Base-by-base conservation (phyloP, 192 early-diverging fungal genomes). In the Kappamyces sp. region DNA sequence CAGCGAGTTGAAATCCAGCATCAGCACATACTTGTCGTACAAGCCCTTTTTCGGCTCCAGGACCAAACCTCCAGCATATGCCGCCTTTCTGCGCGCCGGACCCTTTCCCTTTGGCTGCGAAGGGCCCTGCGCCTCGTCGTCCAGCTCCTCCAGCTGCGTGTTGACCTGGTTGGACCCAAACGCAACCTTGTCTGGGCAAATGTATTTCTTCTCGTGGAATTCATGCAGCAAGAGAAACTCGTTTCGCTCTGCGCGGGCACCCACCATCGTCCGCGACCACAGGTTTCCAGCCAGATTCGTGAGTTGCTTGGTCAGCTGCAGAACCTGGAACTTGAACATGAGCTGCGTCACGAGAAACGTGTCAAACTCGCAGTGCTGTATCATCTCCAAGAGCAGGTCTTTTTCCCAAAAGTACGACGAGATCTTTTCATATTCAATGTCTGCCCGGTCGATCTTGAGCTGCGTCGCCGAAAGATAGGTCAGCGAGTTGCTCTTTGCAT, bases 1-100 rank as follows among this genome's bases (percentile, higher is more conserved):
- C 86, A 99, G 83, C 77, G 88, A 90, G 84, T 98, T 98, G 71
- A 99, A 99, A 80, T 99, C 97, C 50, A 99, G 74, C 40, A 97
- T 73, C 13, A 99, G 67, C 2, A 99, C 91, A 66, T 77, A 99
- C 40, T 89, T 87, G 68, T 98, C 94, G 68, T 99, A 96, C 61
- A 97, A 87, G 2, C 97, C 95, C 57, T 87, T 91, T 66, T 96
- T 94, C 39, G 97, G 97, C 55, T 99, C 97, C 62, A 99, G 71
- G 1, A 99, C 95, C 4, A 99, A 79, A 52, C 95, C 97, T 53
- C 97, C 97, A 2, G 90, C 68, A 51, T 94, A 98, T 0, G 89
- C 88, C 2, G 96, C 89, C 61, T 97, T 97, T 51, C 88, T 78
- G n/a, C 79, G 75, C 0, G 79, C 74, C 46, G 49, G 38, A 37